phyloP scores from a whole-genome alignment of 306 rosid genomes.

The Corylus americana region DNA sequence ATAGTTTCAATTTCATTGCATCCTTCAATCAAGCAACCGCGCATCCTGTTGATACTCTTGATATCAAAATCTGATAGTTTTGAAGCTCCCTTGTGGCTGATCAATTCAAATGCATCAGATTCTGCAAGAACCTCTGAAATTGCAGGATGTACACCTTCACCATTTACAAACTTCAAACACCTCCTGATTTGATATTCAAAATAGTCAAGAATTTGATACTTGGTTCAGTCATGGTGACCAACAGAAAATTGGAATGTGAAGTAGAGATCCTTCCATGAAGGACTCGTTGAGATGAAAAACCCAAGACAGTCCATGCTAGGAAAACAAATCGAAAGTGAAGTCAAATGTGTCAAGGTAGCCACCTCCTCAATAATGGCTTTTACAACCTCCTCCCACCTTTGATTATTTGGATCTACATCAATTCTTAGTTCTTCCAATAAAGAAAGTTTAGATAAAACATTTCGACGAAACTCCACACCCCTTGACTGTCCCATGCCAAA shows the following conservation, averaged over 20 bases:
- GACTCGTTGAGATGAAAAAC: conserved; percentile 7
- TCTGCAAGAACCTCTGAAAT: conserved; percentile 17
- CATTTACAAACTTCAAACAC: conserved; percentile 22
- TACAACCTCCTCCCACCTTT: no score
- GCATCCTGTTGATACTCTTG: conserved; percentile 6
- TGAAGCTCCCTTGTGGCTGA: conserved; percentile 1
- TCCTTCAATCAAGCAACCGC: conserved; percentile 20
- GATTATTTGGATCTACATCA: no score
- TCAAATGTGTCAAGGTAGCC: no score
- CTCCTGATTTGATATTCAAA: conserved; percentile 26
- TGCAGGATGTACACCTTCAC: neutral
- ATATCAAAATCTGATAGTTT: conserved; percentile 13
- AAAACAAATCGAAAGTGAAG: conserved; percentile 20
- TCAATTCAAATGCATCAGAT: conserved; percentile 35
- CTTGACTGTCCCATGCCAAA: no score
- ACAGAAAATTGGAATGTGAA: conserved; percentile 26
- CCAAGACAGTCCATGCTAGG: conserved; percentile 19
- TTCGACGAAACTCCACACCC: no score
- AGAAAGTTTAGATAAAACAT: no score
- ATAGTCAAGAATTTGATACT: conserved; percentile 20
- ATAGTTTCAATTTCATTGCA: neutral
- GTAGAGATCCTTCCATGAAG: neutral
- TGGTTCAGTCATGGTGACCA: conserved; percentile 19
- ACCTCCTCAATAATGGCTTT: no score
- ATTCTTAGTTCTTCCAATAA: no score